These are phyloP conservation scores for Podochytrium sp. DNA, from an alignment of 192 early-diverging fungal genomes.

Conservation along the genomic window DNA sequence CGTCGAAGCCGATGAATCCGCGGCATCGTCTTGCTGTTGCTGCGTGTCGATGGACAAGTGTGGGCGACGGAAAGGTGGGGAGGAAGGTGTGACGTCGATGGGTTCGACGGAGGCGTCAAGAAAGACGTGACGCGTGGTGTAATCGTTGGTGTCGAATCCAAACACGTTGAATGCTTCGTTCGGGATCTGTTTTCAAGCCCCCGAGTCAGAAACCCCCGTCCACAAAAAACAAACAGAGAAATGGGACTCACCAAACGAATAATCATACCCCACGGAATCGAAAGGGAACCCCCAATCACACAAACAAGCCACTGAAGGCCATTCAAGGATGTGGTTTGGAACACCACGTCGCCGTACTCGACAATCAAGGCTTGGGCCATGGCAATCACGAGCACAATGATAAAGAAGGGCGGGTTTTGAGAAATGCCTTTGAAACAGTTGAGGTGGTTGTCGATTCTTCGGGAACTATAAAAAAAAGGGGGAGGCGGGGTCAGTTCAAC, in stretches of 20 bases:
- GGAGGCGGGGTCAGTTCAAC: too few relatives aligned
- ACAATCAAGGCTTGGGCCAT: constrained; percentile 45
- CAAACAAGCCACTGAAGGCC: constrained; percentile 87
- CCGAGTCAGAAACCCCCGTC: background rate
- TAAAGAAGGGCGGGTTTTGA: constrained; percentile 41
- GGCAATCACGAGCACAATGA: constrained; percentile 32
- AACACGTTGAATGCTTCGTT: background rate
- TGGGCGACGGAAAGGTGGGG: too few relatives aligned
- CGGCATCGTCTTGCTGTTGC: too few relatives aligned
- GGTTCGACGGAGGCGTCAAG: too few relatives aligned
- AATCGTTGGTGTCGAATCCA: background rate
- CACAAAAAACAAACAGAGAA: background rate
- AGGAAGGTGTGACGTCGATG: too few relatives aligned
- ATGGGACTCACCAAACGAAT: constrained; percentile 75
- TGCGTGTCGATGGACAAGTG: too few relatives aligned
- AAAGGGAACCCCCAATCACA: constrained; percentile 74
- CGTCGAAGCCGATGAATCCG: too few relatives aligned
- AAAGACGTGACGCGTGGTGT: background rate
- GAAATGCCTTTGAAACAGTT: constrained; percentile 48
- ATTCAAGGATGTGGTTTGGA: constrained; percentile 46
- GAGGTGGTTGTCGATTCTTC: constrained; percentile 37
- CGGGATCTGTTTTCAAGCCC: background rate
- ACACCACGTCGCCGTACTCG: constrained; percentile 37
- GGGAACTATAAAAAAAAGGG: constrained; percentile 26
- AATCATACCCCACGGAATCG: constrained; percentile 83